Evolutionary conservation across 306 rosid species (phyloP).

Genomic region (Begonia fuchsioides): DNA sequence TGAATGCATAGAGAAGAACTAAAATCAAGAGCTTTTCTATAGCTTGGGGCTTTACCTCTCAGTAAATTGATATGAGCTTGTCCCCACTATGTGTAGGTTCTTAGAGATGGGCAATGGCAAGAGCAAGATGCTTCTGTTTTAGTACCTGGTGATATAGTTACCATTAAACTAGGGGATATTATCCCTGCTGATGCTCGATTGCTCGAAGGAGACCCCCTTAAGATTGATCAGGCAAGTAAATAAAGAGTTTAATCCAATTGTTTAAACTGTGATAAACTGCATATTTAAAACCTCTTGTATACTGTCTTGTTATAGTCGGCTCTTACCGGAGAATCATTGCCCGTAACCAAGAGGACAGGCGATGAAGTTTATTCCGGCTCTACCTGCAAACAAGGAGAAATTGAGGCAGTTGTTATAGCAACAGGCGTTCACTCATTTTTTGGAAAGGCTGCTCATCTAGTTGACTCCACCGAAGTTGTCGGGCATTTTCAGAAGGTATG

Average conservation of each 20-base stretch:
- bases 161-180: constrained; percentile 15
- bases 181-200: constrained; percentile 17
- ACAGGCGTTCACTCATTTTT: constrained; percentile 73
- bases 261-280: neutral
- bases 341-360: constrained; percentile 67
- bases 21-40: no score
- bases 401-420: constrained; percentile 82
- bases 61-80: neutral
- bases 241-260: neutral
- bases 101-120: constrained; percentile 13
- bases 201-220: constrained; percentile 19
- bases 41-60: no score
- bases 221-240: constrained; percentile 71
- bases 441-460: constrained; percentile 77
- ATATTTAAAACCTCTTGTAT: neutral
- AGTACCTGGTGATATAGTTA: constrained; percentile 17
- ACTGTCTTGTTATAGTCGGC: constrained; percentile 51
- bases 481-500: constrained; percentile 57
- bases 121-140: constrained; percentile 17
- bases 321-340: constrained; percentile 80
- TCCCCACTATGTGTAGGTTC: constrained; percentile 5
- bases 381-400: constrained; percentile 81
- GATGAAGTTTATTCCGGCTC: constrained; percentile 75
- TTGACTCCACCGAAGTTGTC: constrained; percentile 49
- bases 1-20: no score